Percentiles rank a stretch among this genome's conserved stretches.
Conservation (phyloP, 495 filamentous ascomycete genomes). For the Trichoderma erinaceum region DNA sequence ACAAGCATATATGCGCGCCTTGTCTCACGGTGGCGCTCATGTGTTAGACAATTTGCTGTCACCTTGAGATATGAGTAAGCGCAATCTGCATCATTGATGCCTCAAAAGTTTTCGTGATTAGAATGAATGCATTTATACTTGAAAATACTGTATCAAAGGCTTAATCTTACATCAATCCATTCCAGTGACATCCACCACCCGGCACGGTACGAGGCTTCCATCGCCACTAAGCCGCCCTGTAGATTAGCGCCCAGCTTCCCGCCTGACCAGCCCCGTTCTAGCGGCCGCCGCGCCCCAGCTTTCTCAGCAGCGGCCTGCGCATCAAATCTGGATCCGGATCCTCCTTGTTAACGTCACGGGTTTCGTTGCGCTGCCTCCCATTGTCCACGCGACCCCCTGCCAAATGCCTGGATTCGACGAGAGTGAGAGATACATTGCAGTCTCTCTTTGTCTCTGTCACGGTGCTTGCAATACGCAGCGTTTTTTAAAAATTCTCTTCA, state of each 20-base stretch:
- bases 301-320: not conserved
- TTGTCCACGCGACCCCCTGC: not conserved
- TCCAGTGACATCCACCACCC: too few relatives aligned
- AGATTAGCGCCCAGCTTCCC: not conserved
- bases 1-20: not conserved
- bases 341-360: constrained; percentile 3
- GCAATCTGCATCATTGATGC: not conserved
- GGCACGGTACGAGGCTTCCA: not conserved
- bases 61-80: not conserved
- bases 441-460: not conserved
- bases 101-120: too few relatives aligned
- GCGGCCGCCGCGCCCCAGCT: not conserved
- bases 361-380: not conserved
- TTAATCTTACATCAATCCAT: too few relatives aligned
- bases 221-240: constrained; percentile 10
- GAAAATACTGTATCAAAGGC: too few relatives aligned
- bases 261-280: not conserved
- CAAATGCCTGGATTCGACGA: not conserved
- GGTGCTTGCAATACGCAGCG: not conserved
- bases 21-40: constrained; percentile 3
- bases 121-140: too few relatives aligned
- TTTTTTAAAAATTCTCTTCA: not conserved
- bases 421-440: not conserved
- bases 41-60: constrained; percentile 5
- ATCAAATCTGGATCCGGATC: not conserved